These are phyloP conservation scores for Populus hybrid DNA, from an alignment of 441 rosid genomes.

Conservation along the genomic window DNA sequence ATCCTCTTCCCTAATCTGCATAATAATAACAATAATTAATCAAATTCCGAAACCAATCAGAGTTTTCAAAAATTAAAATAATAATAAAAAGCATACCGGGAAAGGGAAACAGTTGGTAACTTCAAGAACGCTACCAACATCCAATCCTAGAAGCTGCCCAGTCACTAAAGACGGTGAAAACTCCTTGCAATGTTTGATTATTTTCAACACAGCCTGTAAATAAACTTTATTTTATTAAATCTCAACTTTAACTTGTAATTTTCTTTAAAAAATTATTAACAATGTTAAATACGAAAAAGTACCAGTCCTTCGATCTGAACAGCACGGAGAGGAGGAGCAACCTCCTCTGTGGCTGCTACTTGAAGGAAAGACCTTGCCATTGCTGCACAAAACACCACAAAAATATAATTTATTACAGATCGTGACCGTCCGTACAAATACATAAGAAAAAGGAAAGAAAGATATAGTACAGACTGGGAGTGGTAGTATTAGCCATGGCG, in stretches of 20 bases:
- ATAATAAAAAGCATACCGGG: constrained; percentile 49
- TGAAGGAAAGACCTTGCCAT: constrained; percentile 74
- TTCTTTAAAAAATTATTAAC: neutral
- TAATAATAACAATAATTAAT: neutral
- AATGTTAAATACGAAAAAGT: neutral
- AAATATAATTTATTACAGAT: neutral
- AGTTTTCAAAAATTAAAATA: neutral
- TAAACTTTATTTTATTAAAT: neutral
- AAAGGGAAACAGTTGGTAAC: constrained; percentile 97
- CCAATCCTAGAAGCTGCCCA: constrained; percentile 94
- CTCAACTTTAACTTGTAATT: neutral
- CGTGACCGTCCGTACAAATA: neutral
- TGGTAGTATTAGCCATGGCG: neutral
- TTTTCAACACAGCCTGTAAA: constrained; percentile 73
- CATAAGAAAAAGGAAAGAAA: neutral
- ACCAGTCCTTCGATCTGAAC: constrained; percentile 99
- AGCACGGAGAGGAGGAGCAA: constrained; percentile 79
- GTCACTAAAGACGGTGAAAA: constrained; percentile 91
- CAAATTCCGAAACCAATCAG: neutral
- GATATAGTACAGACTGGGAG: neutral
- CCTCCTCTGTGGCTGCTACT: constrained; percentile 81
- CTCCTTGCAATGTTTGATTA: constrained; percentile 95
- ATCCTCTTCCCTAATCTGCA: constrained; percentile 78
- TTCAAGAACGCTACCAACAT: constrained; percentile 95
- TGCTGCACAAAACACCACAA: constrained; percentile 2